Base-by-base conservation (phyloP, 2,329 filamentous ascomycete genomes). In the Pseudogymnoascus sp. region DNA sequence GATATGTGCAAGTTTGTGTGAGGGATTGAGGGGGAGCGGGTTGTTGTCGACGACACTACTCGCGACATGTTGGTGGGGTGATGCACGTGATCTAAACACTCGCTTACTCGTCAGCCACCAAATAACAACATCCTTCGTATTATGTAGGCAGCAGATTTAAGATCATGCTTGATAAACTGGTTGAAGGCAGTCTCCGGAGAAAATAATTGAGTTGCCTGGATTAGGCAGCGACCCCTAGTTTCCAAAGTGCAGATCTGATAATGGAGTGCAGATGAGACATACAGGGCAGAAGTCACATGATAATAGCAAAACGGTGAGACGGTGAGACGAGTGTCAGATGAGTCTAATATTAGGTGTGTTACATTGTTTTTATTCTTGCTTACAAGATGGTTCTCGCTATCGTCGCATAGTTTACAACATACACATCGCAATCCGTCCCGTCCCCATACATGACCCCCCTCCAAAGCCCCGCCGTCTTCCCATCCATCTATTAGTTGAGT, bases 1-100 rank as follows among this genome's bases (percentile, higher is more conserved):
- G 48, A 55, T 55, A 33, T 55, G 48, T 55, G 48, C 29, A 55
- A 55, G 48, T 55, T 55, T 55, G 48, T 55, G 48, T 55, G 48
- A 55, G 48, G 48, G 48, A 55, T 55, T 55, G 48, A 55, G 48
- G 48, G 48, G 48, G 48, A 55, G 48, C 48, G n/a, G 48, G 48
- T 55, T 55, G 48, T 55, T 55, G 48, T 55, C 48, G 29, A 55
- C 48, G 48, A 55, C 48, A 51, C n/a, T 55, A 55, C 48, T 55
- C 33, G 48, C 48, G 48, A 55, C 48, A 55, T 33, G 48, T 55
- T 55, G 48, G 48, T 55, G 48, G 48, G 29, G 48, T 55, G 48
- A 55, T 17, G 48, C 48, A 55, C 48, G 48, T 55, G 48, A 55
- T 29, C 15, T 2, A n/a, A 55, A 33, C 21, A 13, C 48, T 55